A percentile compares a stretch with the other conserved stretches of the same genome.
Conservation (phyloP, 495 filamentous ascomycete genomes). For the Aspergillus cristatus region DNA sequence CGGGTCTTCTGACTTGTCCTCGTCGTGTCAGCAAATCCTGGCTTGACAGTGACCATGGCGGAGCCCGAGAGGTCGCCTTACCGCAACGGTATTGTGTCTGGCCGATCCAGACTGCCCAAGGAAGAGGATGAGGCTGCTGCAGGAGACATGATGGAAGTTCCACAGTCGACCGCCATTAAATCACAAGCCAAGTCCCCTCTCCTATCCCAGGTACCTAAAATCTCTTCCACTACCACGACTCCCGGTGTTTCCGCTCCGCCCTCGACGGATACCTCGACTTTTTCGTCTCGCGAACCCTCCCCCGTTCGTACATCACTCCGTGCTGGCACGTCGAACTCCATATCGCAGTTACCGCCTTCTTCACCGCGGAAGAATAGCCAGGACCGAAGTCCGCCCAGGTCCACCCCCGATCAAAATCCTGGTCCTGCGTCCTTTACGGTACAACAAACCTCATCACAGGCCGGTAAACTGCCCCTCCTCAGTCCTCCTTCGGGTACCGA, state of each 20-base stretch:
- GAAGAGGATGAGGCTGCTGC: slow-evolving; percentile 23
- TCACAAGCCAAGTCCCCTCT: slow-evolving; percentile 17
- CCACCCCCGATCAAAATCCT: slow-evolving; percentile 29
- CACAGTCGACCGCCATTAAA: slow-evolving; percentile 20
- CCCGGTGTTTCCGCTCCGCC: slow-evolving; percentile 23
- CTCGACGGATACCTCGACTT: slow-evolving; percentile 33
- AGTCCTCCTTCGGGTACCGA: slow-evolving; percentile 47
- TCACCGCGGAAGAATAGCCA: slow-evolving; percentile 62
- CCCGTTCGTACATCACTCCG: slow-evolving; percentile 33
- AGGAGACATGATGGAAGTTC: slow-evolving; percentile 22
- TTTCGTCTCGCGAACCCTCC: slow-evolving; percentile 43
- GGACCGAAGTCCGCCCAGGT: slow-evolving; percentile 59
- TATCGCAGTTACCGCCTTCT: slow-evolving; percentile 23
- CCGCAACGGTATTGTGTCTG: slow-evolving; percentile 25
- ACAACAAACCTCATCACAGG: slow-evolving; percentile 55
- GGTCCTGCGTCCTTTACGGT: slow-evolving; percentile 51
- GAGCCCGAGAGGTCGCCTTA: slow-evolving; percentile 38
- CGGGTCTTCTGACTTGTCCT: slow-evolving; percentile 34
- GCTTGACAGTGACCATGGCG: slow-evolving; percentile 32
- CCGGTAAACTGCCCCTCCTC: slow-evolving; percentile 48
- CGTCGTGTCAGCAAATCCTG: slow-evolving; percentile 24
- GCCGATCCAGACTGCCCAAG: slow-evolving; percentile 23
- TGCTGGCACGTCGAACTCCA: slow-evolving; percentile 19
- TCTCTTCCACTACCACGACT: slow-evolving; percentile 23
- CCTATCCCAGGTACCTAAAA: slow-evolving; percentile 30